Evolutionary conservation across 768 basidiomycete genomes (phyloP).

Genomic region (Lentinus brumalis): DNA sequence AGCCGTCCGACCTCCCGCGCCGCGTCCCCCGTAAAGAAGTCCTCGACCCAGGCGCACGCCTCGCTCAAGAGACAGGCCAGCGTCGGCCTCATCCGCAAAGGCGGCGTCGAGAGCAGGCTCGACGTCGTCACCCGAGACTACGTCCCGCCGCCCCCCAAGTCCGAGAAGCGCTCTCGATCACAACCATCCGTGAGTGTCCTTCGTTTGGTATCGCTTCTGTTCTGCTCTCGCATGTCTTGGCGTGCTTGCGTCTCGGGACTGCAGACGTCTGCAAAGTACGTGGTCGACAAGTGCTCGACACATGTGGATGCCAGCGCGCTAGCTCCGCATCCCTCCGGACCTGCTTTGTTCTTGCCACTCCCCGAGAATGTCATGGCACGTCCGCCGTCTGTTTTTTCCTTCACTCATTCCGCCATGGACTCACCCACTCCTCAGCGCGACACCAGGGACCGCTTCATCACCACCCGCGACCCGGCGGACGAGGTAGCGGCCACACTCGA

Average conservation of each 20-base stretch:
- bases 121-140: slow-evolving; percentile 81
- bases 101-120: slow-evolving; percentile 74
- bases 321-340: neutral
- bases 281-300: too few relatives aligned
- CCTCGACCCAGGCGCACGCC: slow-evolving; percentile 52
- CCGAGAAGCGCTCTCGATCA: slow-evolving; percentile 72
- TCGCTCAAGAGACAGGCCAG: slow-evolving; percentile 63
- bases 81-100: slow-evolving; percentile 71
- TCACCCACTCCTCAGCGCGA: slow-evolving; percentile 43
- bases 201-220: too few relatives aligned
- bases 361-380: neutral
- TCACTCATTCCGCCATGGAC: slow-evolving; percentile 5
- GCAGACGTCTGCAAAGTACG: too few relatives aligned
- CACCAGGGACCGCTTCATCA: slow-evolving; percentile 73
- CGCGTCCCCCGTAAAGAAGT: slow-evolving; percentile 66
- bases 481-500: slow-evolving; percentile 68
- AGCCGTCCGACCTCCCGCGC: slow-evolving; percentile 59
- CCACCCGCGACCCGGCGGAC: slow-evolving; percentile 51
- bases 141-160: slow-evolving; percentile 60
- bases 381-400: neutral
- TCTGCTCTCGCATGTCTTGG: too few relatives aligned
- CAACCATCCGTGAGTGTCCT: slow-evolving; percentile 64
- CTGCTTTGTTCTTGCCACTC: neutral
- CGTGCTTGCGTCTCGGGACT: neutral
- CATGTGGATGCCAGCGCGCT: too few relatives aligned